A percentile compares a stretch with the other conserved stretches of the same genome.
phyloP scores from a whole-genome alignment of 441 rosid species.

The Syzygium syzygioides region DNA sequence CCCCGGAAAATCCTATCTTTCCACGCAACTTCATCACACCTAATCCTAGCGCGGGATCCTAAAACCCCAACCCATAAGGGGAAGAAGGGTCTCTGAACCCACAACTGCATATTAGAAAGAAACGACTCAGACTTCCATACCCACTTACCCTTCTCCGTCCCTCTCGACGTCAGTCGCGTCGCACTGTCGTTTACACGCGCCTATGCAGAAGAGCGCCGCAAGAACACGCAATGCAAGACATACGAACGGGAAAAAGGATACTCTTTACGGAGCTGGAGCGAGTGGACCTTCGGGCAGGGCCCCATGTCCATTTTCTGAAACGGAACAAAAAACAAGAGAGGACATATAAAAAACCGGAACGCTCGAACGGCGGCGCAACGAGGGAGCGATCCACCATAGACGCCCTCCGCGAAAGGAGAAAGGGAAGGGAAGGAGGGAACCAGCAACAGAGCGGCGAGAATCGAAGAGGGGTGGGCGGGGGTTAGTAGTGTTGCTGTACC shows the following conservation, averaged over 20 bases:
- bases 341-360: not conserved
- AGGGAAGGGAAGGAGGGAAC: not conserved
- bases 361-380: slow-evolving; percentile 14
- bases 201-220: not conserved
- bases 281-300: slow-evolving; percentile 98
- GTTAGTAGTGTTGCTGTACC: slow-evolving; percentile 14
- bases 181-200: not conserved
- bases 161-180: not conserved
- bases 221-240: not conserved
- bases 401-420: not conserved
- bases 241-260: slow-evolving; percentile 34
- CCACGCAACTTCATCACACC: not conserved
- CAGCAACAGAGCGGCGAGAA: too few relatives aligned
- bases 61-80: not conserved
- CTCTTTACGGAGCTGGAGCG: slow-evolving; percentile 94
- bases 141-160: not conserved
- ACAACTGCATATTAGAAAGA: slow-evolving; percentile 1
- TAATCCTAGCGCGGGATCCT: not conserved
- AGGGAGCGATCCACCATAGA: not conserved
- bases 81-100: not conserved
- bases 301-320: slow-evolving; percentile 97
- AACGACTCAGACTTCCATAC: not conserved
- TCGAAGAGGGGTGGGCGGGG: too few relatives aligned
- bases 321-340: not conserved
- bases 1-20: not conserved